phyloP scores from a whole-genome alignment of 192 early-diverging fungal species.

The Backusella tarrabulga region DNA sequence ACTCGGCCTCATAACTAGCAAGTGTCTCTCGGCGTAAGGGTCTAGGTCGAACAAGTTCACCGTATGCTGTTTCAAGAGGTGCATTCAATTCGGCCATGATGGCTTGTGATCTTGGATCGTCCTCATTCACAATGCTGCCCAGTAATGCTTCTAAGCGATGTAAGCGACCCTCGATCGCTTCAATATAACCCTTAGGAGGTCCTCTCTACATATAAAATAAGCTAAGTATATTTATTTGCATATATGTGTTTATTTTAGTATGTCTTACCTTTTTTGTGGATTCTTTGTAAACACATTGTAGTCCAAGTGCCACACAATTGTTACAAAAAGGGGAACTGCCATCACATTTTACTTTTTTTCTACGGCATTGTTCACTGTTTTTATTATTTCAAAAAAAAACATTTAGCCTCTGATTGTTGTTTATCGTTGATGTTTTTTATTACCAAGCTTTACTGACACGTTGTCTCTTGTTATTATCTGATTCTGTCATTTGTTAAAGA shows the following conservation, averaged over 20 bases:
- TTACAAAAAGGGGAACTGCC: constrained; percentile 65
- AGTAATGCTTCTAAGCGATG: constrained; percentile 71
- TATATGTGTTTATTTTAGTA: background rate
- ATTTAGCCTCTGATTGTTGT: background rate
- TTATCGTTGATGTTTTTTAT: background rate
- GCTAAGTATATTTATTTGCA: background rate
- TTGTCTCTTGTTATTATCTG: constrained; percentile 22
- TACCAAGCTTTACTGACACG: constrained; percentile 35
- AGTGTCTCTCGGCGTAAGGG: constrained; percentile 17
- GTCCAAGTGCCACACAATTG: constrained; percentile 63
- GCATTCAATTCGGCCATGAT: constrained; percentile 37
- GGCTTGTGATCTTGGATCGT: constrained; percentile 44
- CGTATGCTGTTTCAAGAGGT: constrained; percentile 35
- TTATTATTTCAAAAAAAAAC: background rate
- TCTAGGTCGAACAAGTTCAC: constrained; percentile 30
- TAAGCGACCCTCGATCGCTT: constrained; percentile 74
- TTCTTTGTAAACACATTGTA: constrained; percentile 63
- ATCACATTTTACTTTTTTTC: constrained; percentile 86
- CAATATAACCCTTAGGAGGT: constrained; percentile 88
- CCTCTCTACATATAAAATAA: constrained; percentile 53
- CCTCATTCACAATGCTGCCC: constrained; percentile 51
- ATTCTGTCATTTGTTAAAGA: background rate
- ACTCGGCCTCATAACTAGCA: background rate
- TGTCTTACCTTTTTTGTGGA: constrained; percentile 37
- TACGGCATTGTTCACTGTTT: constrained; percentile 69